Evolutionary conservation across 1,284 basidiomycete genomes (phyloP).

Genomic region (Xerocomus minutiporus): DNA sequence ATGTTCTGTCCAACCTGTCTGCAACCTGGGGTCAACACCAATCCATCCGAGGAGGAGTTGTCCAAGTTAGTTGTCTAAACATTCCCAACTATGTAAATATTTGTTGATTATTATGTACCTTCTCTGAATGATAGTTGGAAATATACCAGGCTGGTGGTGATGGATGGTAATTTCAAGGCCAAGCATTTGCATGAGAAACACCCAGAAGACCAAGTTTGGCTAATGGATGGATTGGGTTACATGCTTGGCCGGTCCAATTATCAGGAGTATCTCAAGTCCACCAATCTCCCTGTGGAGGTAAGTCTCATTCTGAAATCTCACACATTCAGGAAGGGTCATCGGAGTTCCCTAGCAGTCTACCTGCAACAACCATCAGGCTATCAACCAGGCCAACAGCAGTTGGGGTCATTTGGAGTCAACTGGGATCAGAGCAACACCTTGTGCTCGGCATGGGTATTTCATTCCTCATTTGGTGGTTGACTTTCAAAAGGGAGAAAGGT

Average conservation of each 20-base stretch:
- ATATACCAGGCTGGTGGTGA: too few relatives aligned
- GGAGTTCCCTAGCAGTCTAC: not conserved
- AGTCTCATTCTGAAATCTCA: too few relatives aligned
- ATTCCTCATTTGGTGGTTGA: not conserved
- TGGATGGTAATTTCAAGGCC: not conserved
- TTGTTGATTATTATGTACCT: too few relatives aligned
- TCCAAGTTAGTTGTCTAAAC: not conserved
- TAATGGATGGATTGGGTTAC: conserved; percentile 3
- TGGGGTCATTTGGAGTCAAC: too few relatives aligned
- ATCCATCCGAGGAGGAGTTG: not conserved
- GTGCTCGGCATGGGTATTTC: conserved; percentile 3
- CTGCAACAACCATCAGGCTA: conserved; percentile 9
- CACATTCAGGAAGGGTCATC: too few relatives aligned
- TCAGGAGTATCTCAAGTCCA: too few relatives aligned
- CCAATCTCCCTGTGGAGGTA: too few relatives aligned
- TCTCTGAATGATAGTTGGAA: too few relatives aligned
- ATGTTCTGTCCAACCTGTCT: not conserved
- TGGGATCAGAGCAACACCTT: not conserved
- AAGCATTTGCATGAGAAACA: not conserved
- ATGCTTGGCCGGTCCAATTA: too few relatives aligned
- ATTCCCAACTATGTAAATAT: too few relatives aligned
- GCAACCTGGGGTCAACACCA: not conserved
- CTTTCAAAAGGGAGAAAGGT: not conserved
- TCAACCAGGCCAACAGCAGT: too few relatives aligned
- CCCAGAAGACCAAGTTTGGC: conserved; percentile 1